A percentile compares a stretch with the other conserved stretches of the same genome.
These are phyloP conservation scores for Mallotus nudiflorus DNA, from an alignment of 345 rosid genomes.

Conservation along the genomic window DNA sequence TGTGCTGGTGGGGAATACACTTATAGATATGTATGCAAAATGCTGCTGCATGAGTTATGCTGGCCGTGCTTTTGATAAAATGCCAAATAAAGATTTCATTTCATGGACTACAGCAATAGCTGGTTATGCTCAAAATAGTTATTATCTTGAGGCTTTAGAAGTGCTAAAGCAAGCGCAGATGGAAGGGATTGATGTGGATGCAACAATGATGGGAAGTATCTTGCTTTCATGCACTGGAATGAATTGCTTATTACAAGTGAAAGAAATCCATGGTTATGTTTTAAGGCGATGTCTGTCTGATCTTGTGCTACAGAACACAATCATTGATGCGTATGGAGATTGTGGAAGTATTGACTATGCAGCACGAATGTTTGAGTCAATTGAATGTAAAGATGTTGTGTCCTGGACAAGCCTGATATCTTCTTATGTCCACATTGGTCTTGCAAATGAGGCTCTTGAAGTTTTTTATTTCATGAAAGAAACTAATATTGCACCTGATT, in stretches of 20 bases:
- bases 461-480: slow-evolving; percentile 50
- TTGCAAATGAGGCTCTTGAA: slow-evolving; percentile 60
- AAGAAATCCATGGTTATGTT: slow-evolving; percentile 68
- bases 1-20: slow-evolving; percentile 67
- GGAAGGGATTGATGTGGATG: slow-evolving; percentile 48
- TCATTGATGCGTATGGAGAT: slow-evolving; percentile 68
- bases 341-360: slow-evolving; percentile 60
- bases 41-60: slow-evolving; percentile 55
- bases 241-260: slow-evolving; percentile 41
- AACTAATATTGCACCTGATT: slow-evolving; percentile 56
- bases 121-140: slow-evolving; percentile 66
- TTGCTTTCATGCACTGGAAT: slow-evolving; percentile 58
- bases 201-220: slow-evolving; percentile 75
- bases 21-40: slow-evolving; percentile 77
- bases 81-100: slow-evolving; percentile 61
- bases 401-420: slow-evolving; percentile 96
- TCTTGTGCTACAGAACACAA: slow-evolving; percentile 55
- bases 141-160: slow-evolving; percentile 44
- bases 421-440: slow-evolving; percentile 55
- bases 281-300: slow-evolving; percentile 58
- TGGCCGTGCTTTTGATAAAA: slow-evolving; percentile 51
- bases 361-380: slow-evolving; percentile 48
- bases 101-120: slow-evolving; percentile 84
- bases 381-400: slow-evolving; percentile 62
- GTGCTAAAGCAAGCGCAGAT: slow-evolving; percentile 49